Evolutionary conservation across 805 yeast species (phyloP).

Genomic region (Saccharomycopsis fodiens): DNA sequence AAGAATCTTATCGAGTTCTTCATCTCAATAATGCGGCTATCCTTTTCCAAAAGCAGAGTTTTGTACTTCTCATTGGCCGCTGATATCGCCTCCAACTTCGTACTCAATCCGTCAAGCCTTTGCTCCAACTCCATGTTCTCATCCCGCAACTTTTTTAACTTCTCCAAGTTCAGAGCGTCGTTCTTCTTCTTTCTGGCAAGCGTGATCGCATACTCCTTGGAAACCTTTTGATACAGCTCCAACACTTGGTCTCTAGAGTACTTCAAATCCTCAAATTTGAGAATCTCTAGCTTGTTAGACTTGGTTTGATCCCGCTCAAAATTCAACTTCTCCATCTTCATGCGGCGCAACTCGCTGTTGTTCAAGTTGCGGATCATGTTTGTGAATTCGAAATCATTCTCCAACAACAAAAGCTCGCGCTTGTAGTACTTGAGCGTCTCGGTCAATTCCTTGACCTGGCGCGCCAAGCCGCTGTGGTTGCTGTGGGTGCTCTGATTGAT

Average conservation of each 20-base stretch:
- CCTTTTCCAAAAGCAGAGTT: constrained; percentile 7
- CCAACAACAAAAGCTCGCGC: constrained; percentile 15
- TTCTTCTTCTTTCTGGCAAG: constrained; percentile 8
- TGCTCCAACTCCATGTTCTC: constrained; percentile 19
- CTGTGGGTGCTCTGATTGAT: not conserved
- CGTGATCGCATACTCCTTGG: constrained; percentile 10
- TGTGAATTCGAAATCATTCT: constrained; percentile 15
- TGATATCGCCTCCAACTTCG: not conserved
- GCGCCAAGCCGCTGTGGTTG: not conserved
- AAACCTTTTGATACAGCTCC: constrained; percentile 6
- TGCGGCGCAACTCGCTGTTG: constrained; percentile 10
- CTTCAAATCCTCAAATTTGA: constrained; percentile 14
- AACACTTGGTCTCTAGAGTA: constrained; percentile 1
- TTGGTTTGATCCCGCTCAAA: constrained; percentile 9
- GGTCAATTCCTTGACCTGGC: not conserved
- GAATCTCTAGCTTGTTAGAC: constrained; percentile 6
- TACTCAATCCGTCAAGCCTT: not conserved
- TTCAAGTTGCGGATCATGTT: constrained; percentile 12
- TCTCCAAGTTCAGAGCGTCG: constrained; percentile 8
- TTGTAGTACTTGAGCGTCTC: constrained; percentile 14
- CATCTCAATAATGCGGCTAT: constrained; percentile 7
- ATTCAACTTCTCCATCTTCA: constrained; percentile 5
- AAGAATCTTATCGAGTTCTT: constrained; percentile 1
- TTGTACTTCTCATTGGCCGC: not conserved
- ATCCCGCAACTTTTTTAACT: constrained; percentile 14